Evolutionary conservation across 2,329 filamentous ascomycete species (phyloP).

Genomic region (Neopestalotiopsis sp.): DNA sequence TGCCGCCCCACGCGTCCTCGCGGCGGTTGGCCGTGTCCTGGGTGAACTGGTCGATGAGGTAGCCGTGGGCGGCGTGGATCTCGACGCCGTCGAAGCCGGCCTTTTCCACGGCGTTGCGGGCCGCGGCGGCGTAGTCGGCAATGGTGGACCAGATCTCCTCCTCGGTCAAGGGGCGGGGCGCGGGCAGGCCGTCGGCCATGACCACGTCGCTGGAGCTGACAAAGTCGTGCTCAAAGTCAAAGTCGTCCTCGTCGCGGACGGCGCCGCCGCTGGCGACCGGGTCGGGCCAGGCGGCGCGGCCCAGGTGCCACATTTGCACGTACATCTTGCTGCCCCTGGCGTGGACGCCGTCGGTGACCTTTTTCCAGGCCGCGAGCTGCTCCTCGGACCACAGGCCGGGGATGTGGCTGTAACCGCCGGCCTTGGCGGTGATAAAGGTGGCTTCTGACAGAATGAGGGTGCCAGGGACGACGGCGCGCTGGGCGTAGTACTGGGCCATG

Average conservation of each 20-base stretch:
- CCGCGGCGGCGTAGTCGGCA: conserved; percentile 25
- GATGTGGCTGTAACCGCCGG: conserved; percentile 49
- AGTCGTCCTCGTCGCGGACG: conserved; percentile 32
- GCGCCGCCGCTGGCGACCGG: conserved; percentile 22
- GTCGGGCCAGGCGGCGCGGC: conserved; percentile 52
- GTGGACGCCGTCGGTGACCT: conserved; percentile 62
- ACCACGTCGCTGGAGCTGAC: conserved; percentile 36
- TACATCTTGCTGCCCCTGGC: conserved; percentile 62
- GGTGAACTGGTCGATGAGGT: conserved; percentile 60
- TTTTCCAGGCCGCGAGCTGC: conserved; percentile 59
- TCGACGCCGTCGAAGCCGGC: conserved; percentile 26
- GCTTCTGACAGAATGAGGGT: conserved; percentile 59
- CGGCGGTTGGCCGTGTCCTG: conserved; percentile 58
- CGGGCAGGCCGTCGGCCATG: conserved; percentile 21
- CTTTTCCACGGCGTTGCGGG: conserved; percentile 29
- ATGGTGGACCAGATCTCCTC: conserved; percentile 22
- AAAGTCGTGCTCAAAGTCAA: conserved; percentile 27
- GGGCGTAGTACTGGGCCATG: conserved; percentile 44
- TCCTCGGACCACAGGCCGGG: conserved; percentile 58
- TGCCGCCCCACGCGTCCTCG: conserved; percentile 59
- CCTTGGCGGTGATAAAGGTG: conserved; percentile 52
- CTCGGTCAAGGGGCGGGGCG: conserved; percentile 31
- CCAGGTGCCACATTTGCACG: conserved; percentile 66
- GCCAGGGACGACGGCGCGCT: conserved; percentile 46
- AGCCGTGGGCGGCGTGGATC: conserved; percentile 44